phyloP scores from a whole-genome alignment of 192 early-diverging fungal species.

The Gryganskiella cystojenkinii region DNA sequence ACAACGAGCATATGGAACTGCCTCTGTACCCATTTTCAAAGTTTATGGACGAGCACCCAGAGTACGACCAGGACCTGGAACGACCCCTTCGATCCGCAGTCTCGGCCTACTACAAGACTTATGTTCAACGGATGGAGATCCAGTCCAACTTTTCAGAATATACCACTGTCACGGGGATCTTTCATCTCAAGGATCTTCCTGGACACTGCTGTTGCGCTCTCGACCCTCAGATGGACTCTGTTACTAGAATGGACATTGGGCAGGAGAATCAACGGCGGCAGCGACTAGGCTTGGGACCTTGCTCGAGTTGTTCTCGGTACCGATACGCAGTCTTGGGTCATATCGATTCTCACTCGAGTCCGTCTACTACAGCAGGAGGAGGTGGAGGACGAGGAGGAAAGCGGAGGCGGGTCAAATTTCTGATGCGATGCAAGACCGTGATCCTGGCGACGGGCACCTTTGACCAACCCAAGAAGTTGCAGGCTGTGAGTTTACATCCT shows the following conservation, averaged over 20 bases:
- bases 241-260: neutral
- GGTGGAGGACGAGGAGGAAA: neutral
- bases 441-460: conserved; percentile 46
- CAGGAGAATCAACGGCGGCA: neutral
- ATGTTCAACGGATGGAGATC: conserved; percentile 26
- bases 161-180: conserved; percentile 35
- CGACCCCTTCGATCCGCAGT: conserved; percentile 43
- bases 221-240: conserved; percentile 5
- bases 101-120: conserved; percentile 44
- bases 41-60: conserved; percentile 32
- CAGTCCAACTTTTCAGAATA: conserved; percentile 37
- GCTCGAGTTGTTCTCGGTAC: conserved; percentile 13
- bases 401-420: conserved; percentile 15
- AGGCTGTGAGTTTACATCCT: conserved; percentile 24
- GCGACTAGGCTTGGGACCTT: neutral
- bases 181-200: conserved; percentile 42
- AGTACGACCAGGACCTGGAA: conserved; percentile 19
- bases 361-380: neutral
- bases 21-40: conserved; percentile 39
- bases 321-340: conserved; percentile 42
- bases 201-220: conserved; percentile 39
- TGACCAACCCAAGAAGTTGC: conserved; percentile 48
- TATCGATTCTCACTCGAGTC: conserved; percentile 1
- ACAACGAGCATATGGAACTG: conserved; percentile 49
- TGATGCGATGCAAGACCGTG: conserved; percentile 35